A percentile compares a stretch with the other conserved stretches of the same genome.
Evolutionary conservation across 2,329 filamentous ascomycete genomes (phyloP).

Genomic region (Hypomyces perniciosus): DNA sequence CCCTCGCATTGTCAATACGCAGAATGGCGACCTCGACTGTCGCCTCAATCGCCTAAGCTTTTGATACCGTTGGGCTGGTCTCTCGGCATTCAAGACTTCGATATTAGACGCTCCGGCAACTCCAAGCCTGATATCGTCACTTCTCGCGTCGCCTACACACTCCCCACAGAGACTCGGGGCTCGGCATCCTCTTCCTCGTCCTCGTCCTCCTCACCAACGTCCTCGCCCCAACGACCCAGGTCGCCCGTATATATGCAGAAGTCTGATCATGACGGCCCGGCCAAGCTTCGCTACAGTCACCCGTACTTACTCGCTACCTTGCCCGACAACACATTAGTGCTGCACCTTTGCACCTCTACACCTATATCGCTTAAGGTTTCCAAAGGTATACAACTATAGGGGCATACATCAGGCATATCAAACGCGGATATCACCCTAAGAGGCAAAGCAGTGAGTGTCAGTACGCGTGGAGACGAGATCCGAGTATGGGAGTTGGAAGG

Average conservation of each 20-base stretch:
- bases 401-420: slow-evolving; percentile 84
- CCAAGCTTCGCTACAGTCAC: slow-evolving; percentile 64
- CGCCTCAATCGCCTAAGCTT: slow-evolving; percentile 82
- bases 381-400: slow-evolving; percentile 72
- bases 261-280: slow-evolving; percentile 42
- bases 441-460: slow-evolving; percentile 87
- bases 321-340: slow-evolving; percentile 78
- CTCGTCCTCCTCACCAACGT: slow-evolving; percentile 9
- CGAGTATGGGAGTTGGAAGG: slow-evolving; percentile 88
- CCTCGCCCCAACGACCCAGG: slow-evolving; percentile 8
- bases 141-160: slow-evolving; percentile 32
- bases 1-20: slow-evolving; percentile 78
- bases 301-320: slow-evolving; percentile 81
- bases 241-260: slow-evolving; percentile 9
- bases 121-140: slow-evolving; percentile 25
- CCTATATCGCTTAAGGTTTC: slow-evolving; percentile 61
- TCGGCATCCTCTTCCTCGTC: slow-evolving; percentile 2
- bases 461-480: slow-evolving; percentile 68
- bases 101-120: slow-evolving; percentile 42
- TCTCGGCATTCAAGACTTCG: slow-evolving; percentile 84
- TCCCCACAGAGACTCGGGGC: slow-evolving; percentile 25
- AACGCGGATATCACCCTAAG: slow-evolving; percentile 77
- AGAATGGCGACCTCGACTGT: slow-evolving; percentile 56
- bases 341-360: slow-evolving; percentile 75
- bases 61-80: slow-evolving; percentile 80